Evolutionary conservation across 768 basidiomycete species (phyloP).

Genomic region (Tephrocybe sp.): DNA sequence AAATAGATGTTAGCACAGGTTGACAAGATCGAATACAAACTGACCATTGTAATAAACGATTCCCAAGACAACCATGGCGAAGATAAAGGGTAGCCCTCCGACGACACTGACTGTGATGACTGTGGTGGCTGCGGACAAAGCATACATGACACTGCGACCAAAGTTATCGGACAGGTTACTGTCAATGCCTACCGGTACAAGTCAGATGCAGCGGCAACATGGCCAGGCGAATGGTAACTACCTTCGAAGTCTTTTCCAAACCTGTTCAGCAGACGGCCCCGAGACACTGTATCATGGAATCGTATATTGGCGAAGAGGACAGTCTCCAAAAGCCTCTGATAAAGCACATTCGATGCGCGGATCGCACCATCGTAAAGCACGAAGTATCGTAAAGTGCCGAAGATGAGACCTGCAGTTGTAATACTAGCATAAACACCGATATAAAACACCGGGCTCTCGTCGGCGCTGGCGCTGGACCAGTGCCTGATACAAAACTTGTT

Average conservation of each 20-base stretch:
- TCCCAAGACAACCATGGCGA: constrained; percentile 55
- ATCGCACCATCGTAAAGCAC: constrained; percentile 84
- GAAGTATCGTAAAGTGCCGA: constrained; percentile 65
- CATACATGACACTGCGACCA: constrained; percentile 72
- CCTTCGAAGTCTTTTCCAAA: constrained; percentile 92
- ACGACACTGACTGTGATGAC: constrained; percentile 72
- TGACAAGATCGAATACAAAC: constrained; percentile 13
- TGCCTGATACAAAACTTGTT: constrained; percentile 27
- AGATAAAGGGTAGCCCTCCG: constrained; percentile 73
- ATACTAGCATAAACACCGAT: constrained; percentile 66
- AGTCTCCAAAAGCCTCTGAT: constrained; percentile 71
- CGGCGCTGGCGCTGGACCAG: constrained; percentile 54
- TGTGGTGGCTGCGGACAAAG: constrained; percentile 67
- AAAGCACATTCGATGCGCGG: constrained; percentile 72
- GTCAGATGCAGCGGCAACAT: not conserved
- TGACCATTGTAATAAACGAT: constrained; percentile 70
- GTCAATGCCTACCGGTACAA: constrained; percentile 60
- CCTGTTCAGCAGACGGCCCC: constrained; percentile 79
- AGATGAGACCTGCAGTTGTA: constrained; percentile 38
- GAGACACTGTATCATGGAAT: constrained; percentile 90
- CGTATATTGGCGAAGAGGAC: constrained; percentile 87
- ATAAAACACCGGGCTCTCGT: constrained; percentile 54
- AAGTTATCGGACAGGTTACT: constrained; percentile 83
- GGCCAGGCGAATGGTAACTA: constrained; percentile 21
- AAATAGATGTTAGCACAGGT: not conserved